These are phyloP conservation scores for Melaleuca quinquenervia DNA, from an alignment of 345 rosid genomes.

Conservation along the genomic window DNA sequence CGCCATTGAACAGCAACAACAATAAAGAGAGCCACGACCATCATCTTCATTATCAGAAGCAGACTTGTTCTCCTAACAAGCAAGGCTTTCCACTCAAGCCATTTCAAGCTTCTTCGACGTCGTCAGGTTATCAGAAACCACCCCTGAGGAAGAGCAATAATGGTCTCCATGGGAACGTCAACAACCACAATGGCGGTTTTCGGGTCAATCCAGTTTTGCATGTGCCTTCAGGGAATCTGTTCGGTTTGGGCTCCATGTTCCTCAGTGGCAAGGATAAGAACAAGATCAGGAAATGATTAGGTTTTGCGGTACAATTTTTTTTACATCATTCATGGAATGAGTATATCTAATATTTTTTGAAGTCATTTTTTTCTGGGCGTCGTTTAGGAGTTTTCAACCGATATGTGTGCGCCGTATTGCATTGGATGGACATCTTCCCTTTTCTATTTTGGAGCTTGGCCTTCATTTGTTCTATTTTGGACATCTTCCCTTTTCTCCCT, in stretches of 20 bases:
- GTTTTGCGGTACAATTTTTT: neutral
- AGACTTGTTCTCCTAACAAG: neutral
- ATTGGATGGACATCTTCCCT: neutral
- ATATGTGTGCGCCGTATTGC: neutral
- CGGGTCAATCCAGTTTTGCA: slow-evolving; percentile 6
- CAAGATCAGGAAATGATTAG: slow-evolving; percentile 1
- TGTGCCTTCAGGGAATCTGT: slow-evolving; percentile 7
- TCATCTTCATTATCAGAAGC: neutral
- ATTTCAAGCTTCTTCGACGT: neutral
- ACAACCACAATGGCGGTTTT: neutral
- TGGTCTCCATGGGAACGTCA: neutral
- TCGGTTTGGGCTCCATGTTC: slow-evolving; percentile 9
- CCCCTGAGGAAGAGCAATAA: slow-evolving; percentile 1
- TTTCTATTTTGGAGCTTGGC: neutral
- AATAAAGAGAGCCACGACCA: neutral
- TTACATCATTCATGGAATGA: neutral
- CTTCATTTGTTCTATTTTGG: neutral
- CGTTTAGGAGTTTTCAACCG: neutral
- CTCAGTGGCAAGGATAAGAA: slow-evolving; percentile 11
- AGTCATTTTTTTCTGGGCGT: no score
- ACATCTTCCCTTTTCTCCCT: neutral
- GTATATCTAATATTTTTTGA: neutral
- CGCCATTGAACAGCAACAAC: neutral
- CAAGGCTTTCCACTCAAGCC: neutral
- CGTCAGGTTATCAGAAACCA: neutral